Conservation (phyloP, 257 asterid species). For the Handroanthus guayacan region DNA sequence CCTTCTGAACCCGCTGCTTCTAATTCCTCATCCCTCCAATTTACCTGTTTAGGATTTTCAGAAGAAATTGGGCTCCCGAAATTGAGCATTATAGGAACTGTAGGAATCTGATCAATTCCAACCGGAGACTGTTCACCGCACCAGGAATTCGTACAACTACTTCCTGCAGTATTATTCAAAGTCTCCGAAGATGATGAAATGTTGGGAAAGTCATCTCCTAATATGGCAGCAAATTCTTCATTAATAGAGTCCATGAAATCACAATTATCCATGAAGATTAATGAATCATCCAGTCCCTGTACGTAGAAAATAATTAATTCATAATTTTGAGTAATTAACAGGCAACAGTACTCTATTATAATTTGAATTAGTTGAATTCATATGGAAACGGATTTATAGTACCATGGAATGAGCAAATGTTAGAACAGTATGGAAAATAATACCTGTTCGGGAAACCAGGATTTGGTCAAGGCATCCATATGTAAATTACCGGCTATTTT, state of each 20-base stretch:
- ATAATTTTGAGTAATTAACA: no score
- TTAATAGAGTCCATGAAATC: slow-evolving; percentile 11
- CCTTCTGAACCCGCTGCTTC: slow-evolving; percentile 18
- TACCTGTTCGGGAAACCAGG: not conserved
- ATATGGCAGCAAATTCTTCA: slow-evolving; percentile 35
- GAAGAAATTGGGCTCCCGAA: slow-evolving; percentile 18
- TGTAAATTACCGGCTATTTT: not conserved
- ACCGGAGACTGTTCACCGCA: not conserved
- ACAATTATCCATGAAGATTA: slow-evolving; percentile 18
- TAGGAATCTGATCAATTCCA: not conserved
- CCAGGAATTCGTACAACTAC: slow-evolving; percentile 13
- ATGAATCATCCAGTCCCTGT: slow-evolving; percentile 31
- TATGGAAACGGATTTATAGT: no score
- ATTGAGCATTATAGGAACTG: slow-evolving; percentile 38
- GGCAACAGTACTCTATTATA: no score
- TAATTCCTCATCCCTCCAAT: slow-evolving; percentile 9
- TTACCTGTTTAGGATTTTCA: slow-evolving; percentile 23
- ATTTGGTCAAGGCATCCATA: not conserved
- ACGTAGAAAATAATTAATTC: not conserved
- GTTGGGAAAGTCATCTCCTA: slow-evolving; percentile 30
- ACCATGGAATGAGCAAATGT: no score
- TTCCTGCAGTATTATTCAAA: slow-evolving; percentile 16
- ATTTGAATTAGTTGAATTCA: no score
- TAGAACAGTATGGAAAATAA: no score
- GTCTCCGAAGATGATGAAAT: slow-evolving; percentile 19